Base-by-base conservation (phyloP, 2,329 filamentous ascomycete genomes). In the Aureobasidium subglaciale region DNA sequence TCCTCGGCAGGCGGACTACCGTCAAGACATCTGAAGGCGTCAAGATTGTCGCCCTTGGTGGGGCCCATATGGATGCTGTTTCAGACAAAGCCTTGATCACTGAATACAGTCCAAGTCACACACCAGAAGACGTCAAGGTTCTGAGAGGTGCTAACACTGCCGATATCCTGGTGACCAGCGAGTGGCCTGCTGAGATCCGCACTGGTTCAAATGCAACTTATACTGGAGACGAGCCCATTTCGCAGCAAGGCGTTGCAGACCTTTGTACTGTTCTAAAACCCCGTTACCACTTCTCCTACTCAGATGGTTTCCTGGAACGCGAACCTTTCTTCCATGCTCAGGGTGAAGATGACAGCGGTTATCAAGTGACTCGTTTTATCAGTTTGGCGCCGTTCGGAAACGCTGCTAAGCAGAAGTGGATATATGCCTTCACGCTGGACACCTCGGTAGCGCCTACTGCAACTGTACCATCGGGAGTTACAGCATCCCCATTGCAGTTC, bases 21-120 rank as follows among this genome's bases (percentile, higher is more conserved):
- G 86, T 90, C 52, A 97, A 93, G 69, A 97, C 92, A 0, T 86
- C 88, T 0, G 91, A 96, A 61, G 92, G 91, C 1, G 77, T 97
- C 42, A 84, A 87, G 49, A 90, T 99, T 59, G 88, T 92, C n/a
- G 78, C 88, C 0, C 77, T 99, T 0, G 92, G 92, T 24, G 93
- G 93, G 0, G 79, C 75, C 2, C 60, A 68, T 45, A 38, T 45
- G 15, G 63, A 65, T 24, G 59, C 59, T 15, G 20, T 56, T 2
- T 87, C 84, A 4, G 79, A 84, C 52, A 82, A 83, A 45, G 92
- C 97, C 67, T 87, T 86, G 20, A 49, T 62, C 46, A 59, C 61
- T 8, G 59, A 61, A 16, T 63, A 62, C 34, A 63, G 63, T 45
- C 56, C 59, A 13, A 46, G 30, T 27, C 57, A 60, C 32, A 57